Evolutionary conservation across 2,329 filamentous ascomycete genomes (phyloP).

Genomic region (Pestalotiopsis sp.): DNA sequence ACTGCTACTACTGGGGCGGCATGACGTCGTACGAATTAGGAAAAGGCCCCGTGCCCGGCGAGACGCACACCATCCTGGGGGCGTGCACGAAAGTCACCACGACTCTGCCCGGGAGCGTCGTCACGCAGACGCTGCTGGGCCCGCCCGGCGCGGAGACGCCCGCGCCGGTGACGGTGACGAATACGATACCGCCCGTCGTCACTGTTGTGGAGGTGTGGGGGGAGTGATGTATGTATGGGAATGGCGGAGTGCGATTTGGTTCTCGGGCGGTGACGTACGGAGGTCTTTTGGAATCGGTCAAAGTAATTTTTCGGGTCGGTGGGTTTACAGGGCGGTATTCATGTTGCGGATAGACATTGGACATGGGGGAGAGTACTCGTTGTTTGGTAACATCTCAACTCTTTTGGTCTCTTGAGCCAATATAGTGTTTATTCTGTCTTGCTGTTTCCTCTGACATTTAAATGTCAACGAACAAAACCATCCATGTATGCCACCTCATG

Average conservation of each 20-base stretch:
- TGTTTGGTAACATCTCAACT: too few species aligned
- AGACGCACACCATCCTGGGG: constrained; percentile 24
- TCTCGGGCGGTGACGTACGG: too few species aligned
- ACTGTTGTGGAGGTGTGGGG: background rate
- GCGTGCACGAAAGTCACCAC: background rate
- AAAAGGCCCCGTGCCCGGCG: constrained; percentile 38
- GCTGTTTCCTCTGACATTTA: too few species aligned
- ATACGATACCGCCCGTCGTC: background rate
- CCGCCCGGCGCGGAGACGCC: background rate
- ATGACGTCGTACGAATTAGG: constrained; percentile 36
- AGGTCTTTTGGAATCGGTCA: too few species aligned
- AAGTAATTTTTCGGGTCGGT: too few species aligned
- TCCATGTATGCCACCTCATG: too few species aligned
- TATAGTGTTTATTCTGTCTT: too few species aligned
- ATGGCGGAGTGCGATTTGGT: background rate
- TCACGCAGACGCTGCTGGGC: background rate
- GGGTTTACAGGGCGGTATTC: too few species aligned
- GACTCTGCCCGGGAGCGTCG: background rate
- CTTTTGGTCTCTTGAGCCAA: too few species aligned
- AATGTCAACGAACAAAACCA: too few species aligned
- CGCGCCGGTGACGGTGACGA: background rate
- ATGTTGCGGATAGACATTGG: too few species aligned
- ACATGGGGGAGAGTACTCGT: too few species aligned
- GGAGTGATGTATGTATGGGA: background rate
- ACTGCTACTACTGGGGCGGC: constrained; percentile 43